Evolutionary conservation across 1,284 basidiomycete genomes (phyloP).

Genomic region (Sparassis latifolia): DNA sequence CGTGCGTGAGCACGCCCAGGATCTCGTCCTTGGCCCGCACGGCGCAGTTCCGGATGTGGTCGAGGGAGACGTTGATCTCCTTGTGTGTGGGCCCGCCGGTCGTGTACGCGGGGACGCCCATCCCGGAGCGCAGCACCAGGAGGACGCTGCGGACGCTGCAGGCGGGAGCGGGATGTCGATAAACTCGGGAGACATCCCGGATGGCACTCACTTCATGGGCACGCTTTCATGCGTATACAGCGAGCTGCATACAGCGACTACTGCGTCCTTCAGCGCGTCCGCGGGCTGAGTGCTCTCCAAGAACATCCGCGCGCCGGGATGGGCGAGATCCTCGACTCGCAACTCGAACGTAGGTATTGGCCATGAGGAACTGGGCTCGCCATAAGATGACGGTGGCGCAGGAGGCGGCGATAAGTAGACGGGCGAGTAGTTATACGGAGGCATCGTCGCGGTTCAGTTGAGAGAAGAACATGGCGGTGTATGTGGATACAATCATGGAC

Average conservation of each 20-base stretch:
- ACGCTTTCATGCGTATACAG: constrained; percentile 53
- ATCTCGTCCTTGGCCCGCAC: constrained; percentile 53
- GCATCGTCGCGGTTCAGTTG: too few species aligned
- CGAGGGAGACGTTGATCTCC: constrained; percentile 64
- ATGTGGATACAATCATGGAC: too few species aligned
- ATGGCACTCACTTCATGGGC: constrained; percentile 46
- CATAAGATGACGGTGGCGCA: too few species aligned
- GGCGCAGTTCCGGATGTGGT: constrained; percentile 44
- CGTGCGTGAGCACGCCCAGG: constrained; percentile 55
- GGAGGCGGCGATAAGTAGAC: constrained; percentile 15
- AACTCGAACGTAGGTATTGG: constrained; percentile 51
- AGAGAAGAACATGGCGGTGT: too few species aligned
- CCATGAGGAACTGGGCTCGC: constrained; percentile 27
- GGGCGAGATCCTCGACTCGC: constrained; percentile 50
- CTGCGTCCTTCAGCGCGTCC: constrained; percentile 42
- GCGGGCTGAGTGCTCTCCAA: constrained; percentile 42
- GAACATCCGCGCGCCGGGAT: constrained; percentile 54
- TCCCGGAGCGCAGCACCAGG: constrained; percentile 47
- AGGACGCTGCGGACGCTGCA: constrained; percentile 46
- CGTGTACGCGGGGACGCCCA: constrained; percentile 65
- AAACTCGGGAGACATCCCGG: not conserved
- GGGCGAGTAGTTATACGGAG: constrained; percentile 7
- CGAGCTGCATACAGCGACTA: constrained; percentile 47
- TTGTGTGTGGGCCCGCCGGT: constrained; percentile 49
- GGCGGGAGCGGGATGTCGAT: not conserved